Evolutionary conservation across 352 stramenopile species (phyloP).

Genomic region (Phytophthora hybrid): DNA sequence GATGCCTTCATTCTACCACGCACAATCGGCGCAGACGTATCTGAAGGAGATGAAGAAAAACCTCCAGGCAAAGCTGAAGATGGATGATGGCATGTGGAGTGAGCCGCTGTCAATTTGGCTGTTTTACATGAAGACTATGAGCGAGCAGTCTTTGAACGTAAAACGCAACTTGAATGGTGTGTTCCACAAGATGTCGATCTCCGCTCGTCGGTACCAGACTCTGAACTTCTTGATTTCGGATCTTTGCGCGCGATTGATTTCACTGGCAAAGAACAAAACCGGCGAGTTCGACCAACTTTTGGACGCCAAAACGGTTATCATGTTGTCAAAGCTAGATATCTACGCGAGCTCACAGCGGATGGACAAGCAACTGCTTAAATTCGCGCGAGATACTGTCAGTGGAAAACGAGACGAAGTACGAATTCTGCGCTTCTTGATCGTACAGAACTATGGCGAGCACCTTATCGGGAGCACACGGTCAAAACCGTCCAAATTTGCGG

Average conservation of each 20-base stretch:
- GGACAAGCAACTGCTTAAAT: slow-evolving; percentile 56
- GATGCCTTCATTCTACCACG: slow-evolving; percentile 85
- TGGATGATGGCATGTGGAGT: slow-evolving; percentile 76
- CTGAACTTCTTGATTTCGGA: slow-evolving; percentile 85
- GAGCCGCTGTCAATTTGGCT: slow-evolving; percentile 80
- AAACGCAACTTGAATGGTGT: slow-evolving; percentile 53
- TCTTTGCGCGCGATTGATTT: slow-evolving; percentile 69
- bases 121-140: slow-evolving; percentile 71
- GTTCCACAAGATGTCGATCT: slow-evolving; percentile 69
- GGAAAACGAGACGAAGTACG: slow-evolving; percentile 45
- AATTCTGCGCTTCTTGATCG: slow-evolving; percentile 71
- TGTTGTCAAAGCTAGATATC: slow-evolving; percentile 62
- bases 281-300: slow-evolving; percentile 52
- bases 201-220: slow-evolving; percentile 73
- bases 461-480: slow-evolving; percentile 57
- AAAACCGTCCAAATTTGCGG: slow-evolving; percentile 42
- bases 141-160: slow-evolving; percentile 47
- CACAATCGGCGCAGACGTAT: slow-evolving; percentile 64
- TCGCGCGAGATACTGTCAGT: slow-evolving; percentile 49
- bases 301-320: slow-evolving; percentile 50
- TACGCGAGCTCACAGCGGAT: slow-evolving; percentile 74
- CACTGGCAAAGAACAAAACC: slow-evolving; percentile 52
- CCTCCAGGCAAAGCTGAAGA: slow-evolving; percentile 68
- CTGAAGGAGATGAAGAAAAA: slow-evolving; percentile 83
- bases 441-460: slow-evolving; percentile 84